Evolutionary conservation across 2,329 filamentous ascomycete genomes (phyloP), one percentile per base, ranked within the genome.

Genomic region (Aurifilum marmelostoma): DNA sequence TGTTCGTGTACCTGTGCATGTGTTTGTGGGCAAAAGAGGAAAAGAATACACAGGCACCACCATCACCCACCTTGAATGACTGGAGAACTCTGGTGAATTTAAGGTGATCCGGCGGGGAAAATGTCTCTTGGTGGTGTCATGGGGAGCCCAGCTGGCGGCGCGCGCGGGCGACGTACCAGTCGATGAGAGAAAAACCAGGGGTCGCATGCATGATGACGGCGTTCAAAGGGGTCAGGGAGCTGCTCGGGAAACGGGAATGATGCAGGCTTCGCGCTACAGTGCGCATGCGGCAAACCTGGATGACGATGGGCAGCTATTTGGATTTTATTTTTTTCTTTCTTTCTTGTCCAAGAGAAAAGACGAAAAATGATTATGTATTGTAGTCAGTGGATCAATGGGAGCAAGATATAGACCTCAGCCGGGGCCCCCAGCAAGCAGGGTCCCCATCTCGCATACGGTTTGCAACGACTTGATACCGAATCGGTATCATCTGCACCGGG

Each of bases 121-220:
- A 54, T 9, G 50, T 16, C 21, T 56, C 50, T 54, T 14, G 29
- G 67, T 56, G n/a, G 16, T 52, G 56, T 66, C 43, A 32, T 29
- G 39, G 37, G 37, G 12, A 62, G 34, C 59, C n/a, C 43, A 24
- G 59, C 34, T 16, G 24, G 34, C 12, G 18, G 21, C 27, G 32
- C 37, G 29, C 12, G 32, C 59, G 34, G 37, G n/a, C 59, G n/a
- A 12, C 11, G 18, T 39, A 34, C 59, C 29, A 50, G 63, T 29
- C 37, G 50, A 24, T 52, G 43, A 12, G 11, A 61, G 59, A 50
- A 56, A 41, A 21, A 29, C 7, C 41, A 60, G 43, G n/a, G 54
- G 47, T 50, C 47, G 67, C 60, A 69, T 71, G 69, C 69, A 71
- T 71, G 59, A 71, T 71, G 69, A 71, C 62, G 69, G 69, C 69